These are phyloP conservation scores for Begonia peltatifolia DNA, from an alignment of 306 rosid species.

Conservation along the genomic window DNA sequence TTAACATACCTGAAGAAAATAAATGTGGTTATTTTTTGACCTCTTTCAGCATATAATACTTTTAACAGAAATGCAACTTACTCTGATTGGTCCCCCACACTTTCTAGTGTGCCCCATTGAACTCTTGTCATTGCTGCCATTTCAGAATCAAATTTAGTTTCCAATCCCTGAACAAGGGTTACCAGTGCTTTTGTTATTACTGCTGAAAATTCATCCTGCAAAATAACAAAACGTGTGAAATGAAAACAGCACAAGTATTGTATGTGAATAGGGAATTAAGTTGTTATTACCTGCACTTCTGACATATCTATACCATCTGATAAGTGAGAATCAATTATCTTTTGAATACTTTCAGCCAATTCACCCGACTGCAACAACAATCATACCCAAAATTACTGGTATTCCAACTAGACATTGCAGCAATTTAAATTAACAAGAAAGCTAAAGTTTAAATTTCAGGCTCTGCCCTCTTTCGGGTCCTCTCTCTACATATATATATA, in stretches of 20 bases:
- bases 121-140: slow-evolving; percentile 97
- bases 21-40: slow-evolving; percentile 13
- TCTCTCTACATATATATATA: too few species aligned
- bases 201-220: slow-evolving; percentile 92
- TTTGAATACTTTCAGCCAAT: slow-evolving; percentile 86
- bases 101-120: slow-evolving; percentile 86
- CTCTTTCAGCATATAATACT: slow-evolving; percentile 6
- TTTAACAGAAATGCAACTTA: slow-evolving; percentile 21
- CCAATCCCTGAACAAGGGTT: slow-evolving; percentile 87
- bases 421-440: too few species aligned
- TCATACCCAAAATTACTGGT: slow-evolving; percentile 11
- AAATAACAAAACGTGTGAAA: slow-evolving; percentile 13
- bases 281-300: slow-evolving; percentile 74
- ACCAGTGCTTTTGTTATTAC: slow-evolving; percentile 89
- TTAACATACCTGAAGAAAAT: slow-evolving; percentile 72
- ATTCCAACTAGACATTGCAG: too few species aligned
- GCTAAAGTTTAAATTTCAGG: too few species aligned
- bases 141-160: slow-evolving; percentile 91
- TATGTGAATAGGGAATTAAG: slow-evolving; percentile 5
- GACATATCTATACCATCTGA: slow-evolving; percentile 83
- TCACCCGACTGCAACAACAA: slow-evolving; percentile 68
- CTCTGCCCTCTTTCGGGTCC: too few species aligned
- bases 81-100: slow-evolving; percentile 99
- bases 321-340: slow-evolving; percentile 69
- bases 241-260: slow-evolving; percentile 6